Conservation (phyloP, 1,284 basidiomycete species). For the Earliella scabrosa region DNA sequence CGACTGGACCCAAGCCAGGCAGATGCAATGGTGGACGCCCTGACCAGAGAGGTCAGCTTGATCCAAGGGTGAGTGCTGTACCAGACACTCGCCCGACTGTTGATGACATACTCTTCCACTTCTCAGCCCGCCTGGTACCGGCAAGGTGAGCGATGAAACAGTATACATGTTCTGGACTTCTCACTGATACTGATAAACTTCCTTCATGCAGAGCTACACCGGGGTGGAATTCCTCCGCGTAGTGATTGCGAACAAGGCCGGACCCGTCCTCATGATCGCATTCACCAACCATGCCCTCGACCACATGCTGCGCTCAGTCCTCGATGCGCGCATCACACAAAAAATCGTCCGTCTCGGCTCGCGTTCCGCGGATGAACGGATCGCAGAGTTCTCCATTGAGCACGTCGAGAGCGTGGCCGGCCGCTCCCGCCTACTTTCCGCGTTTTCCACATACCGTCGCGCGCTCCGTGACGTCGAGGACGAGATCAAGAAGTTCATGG, state of each 20-base stretch:
- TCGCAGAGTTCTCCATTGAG: conserved; percentile 62
- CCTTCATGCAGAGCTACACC: conserved; percentile 55
- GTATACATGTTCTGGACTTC: no score
- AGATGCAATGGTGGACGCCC: conserved; percentile 63
- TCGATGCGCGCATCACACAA: conserved; percentile 63
- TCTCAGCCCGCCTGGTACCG: conserved; percentile 72
- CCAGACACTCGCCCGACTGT: background rate
- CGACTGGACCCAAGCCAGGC: conserved; percentile 69
- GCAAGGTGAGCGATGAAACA: no score
- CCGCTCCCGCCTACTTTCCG: conserved; percentile 44
- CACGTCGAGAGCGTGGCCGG: conserved; percentile 50
- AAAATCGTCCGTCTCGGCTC: conserved; percentile 69
- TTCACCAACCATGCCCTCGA: conserved; percentile 81
- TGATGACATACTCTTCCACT: background rate
- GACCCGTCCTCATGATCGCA: conserved; percentile 69
- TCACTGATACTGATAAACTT: background rate
- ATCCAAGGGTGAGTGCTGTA: conserved; percentile 71
- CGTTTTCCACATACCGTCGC: conserved; percentile 37
- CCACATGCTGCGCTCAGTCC: conserved; percentile 63
- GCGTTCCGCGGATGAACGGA: conserved; percentile 59
- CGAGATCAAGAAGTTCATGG: conserved; percentile 50
- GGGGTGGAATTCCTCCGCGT: conserved; percentile 70
- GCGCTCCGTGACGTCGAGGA: conserved; percentile 50
- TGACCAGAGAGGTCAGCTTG: conserved; percentile 62
- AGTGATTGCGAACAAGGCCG: conserved; percentile 52